A percentile compares a stretch with the other conserved stretches of the same genome.
Evolutionary conservation across 176 grass and related monocot genomes (phyloP).

Genomic region (Juncus inflexus): DNA sequence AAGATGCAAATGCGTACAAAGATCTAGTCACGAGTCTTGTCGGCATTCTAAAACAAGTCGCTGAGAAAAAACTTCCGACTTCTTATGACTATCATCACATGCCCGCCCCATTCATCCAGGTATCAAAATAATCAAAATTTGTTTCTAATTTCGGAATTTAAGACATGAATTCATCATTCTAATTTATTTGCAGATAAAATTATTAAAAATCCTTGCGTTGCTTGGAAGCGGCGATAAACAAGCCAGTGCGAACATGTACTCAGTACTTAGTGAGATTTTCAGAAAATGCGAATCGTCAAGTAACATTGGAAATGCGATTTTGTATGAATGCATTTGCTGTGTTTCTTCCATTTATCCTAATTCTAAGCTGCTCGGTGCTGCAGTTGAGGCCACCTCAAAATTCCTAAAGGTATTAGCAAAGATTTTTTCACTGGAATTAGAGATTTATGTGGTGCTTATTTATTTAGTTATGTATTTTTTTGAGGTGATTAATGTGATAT

Average conservation of each 20-base stretch:
- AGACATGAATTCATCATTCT: slow-evolving; percentile 22
- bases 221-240: slow-evolving; percentile 90
- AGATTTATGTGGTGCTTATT: slow-evolving; percentile 17
- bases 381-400: slow-evolving; percentile 92
- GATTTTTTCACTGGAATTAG: too few relatives aligned
- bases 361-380: slow-evolving; percentile 80
- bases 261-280: slow-evolving; percentile 80
- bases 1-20: slow-evolving; percentile 86
- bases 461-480: neutral
- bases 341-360: slow-evolving; percentile 96
- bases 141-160: slow-evolving; percentile 18
- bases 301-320: slow-evolving; percentile 98
- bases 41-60: slow-evolving; percentile 97
- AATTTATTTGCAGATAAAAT: slow-evolving; percentile 71
- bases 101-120: slow-evolving; percentile 98
- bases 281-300: slow-evolving; percentile 88
- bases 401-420: slow-evolving; percentile 66
- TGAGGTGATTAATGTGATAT: neutral
- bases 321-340: slow-evolving; percentile 96
- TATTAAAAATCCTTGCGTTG: slow-evolving; percentile 93
- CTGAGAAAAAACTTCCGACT: slow-evolving; percentile 91
- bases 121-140: slow-evolving; percentile 19
- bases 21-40: slow-evolving; percentile 93
- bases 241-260: slow-evolving; percentile 87
- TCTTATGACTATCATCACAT: slow-evolving; percentile 99